These are phyloP conservation scores for Bremia lactucae DNA, from an alignment of 352 stramenopile species.

Conservation along the genomic window DNA sequence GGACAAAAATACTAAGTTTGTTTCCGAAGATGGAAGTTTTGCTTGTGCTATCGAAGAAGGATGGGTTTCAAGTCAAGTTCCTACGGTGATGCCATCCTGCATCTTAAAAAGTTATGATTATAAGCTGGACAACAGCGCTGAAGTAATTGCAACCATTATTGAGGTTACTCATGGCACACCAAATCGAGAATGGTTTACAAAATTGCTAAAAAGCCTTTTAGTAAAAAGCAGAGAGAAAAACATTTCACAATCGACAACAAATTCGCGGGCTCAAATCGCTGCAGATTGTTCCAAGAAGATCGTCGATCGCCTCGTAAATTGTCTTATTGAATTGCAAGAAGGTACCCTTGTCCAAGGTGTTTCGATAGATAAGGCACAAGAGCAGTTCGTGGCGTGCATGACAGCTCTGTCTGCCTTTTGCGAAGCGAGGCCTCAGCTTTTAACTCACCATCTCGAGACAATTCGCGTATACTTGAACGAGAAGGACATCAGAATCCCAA, in stretches of 20 bases:
- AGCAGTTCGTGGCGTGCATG: slow-evolving; percentile 68
- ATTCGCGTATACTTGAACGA: slow-evolving; percentile 69
- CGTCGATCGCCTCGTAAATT: slow-evolving; percentile 48
- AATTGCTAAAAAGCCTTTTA: slow-evolving; percentile 53
- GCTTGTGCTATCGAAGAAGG: slow-evolving; percentile 43
- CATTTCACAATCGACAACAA: slow-evolving; percentile 18
- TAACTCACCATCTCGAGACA: slow-evolving; percentile 50
- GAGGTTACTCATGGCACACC: slow-evolving; percentile 69
- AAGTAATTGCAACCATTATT: slow-evolving; percentile 58
- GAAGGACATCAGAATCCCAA: slow-evolving; percentile 47
- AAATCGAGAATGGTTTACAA: slow-evolving; percentile 61
- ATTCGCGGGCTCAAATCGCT: slow-evolving; percentile 42
- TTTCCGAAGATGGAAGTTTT: slow-evolving; percentile 46
- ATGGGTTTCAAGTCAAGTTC: slow-evolving; percentile 45
- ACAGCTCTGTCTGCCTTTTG: slow-evolving; percentile 71
- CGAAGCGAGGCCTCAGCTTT: slow-evolving; percentile 46
- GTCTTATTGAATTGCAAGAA: slow-evolving; percentile 67
- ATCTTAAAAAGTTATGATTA: slow-evolving; percentile 51
- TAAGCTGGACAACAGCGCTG: slow-evolving; percentile 49
- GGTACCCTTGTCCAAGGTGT: slow-evolving; percentile 40
- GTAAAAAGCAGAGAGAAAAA: slow-evolving; percentile 15
- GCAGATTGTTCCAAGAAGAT: slow-evolving; percentile 49
- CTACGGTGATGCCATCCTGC: slow-evolving; percentile 44
- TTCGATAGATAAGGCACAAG: slow-evolving; percentile 34
- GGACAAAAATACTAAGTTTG: slow-evolving; percentile 22